phyloP scores from a whole-genome alignment of 495 filamentous ascomycete genomes.

The Penicillium subrubescens region DNA sequence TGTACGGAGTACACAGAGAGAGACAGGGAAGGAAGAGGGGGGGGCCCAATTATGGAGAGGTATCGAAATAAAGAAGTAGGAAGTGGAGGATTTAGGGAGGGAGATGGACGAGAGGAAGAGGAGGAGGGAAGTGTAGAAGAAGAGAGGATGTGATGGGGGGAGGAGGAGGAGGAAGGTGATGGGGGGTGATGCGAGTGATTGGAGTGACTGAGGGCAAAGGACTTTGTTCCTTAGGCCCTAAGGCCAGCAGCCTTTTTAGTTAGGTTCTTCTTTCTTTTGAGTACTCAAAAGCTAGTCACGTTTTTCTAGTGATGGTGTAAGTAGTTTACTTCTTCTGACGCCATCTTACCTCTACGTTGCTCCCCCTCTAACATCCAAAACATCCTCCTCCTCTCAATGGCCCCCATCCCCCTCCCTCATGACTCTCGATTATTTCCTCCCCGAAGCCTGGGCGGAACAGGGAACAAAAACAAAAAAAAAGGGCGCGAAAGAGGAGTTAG shows the following conservation, averaged over 20 bases:
- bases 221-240: not conserved
- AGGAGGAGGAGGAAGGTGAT: not conserved
- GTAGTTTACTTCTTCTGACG: not conserved
- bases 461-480: constrained; percentile 21
- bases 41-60: not conserved
- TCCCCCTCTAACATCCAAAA: not conserved
- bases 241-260: not conserved
- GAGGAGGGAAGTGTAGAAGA: constrained; percentile 9
- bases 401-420: not conserved
- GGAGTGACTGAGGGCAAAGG: not conserved
- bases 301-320: too few species aligned
- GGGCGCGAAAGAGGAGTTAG: constrained; percentile 32
- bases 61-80: too few species aligned
- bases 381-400: not conserved
- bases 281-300: not conserved
- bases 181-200: not conserved
- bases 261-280: not conserved
- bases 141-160: constrained; percentile 5
- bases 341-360: not conserved
- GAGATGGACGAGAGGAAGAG: not conserved
- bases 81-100: too few species aligned
- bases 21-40: too few species aligned
- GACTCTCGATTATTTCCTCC: not conserved
- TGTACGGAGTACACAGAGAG: not conserved
- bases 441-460: not conserved